A percentile compares a stretch with the other conserved stretches of the same genome.
Conservation (phyloP, 2,329 filamentous ascomycete genomes). For the Aquanectria penicillioides region DNA sequence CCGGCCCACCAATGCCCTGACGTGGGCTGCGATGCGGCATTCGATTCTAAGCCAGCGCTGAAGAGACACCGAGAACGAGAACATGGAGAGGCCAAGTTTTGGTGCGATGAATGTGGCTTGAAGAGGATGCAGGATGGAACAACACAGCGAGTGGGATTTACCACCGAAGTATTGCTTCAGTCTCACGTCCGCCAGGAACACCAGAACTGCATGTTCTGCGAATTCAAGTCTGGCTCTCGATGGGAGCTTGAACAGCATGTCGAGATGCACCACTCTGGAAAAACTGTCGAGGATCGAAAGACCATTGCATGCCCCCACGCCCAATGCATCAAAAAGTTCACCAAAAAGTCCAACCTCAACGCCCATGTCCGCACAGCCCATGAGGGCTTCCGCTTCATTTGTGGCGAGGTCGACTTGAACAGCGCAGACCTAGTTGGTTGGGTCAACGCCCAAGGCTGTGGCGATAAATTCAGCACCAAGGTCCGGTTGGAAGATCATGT, state of each 20-base stretch:
- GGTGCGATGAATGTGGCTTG: slow-evolving; percentile 77
- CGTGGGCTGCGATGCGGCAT: slow-evolving; percentile 70
- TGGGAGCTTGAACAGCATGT: slow-evolving; percentile 79
- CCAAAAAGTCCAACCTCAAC: slow-evolving; percentile 83
- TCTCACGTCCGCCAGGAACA: slow-evolving; percentile 79
- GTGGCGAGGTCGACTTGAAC: slow-evolving; percentile 73
- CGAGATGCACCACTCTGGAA: slow-evolving; percentile 77
- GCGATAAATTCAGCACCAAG: slow-evolving; percentile 80
- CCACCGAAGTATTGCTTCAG: slow-evolving; percentile 76
- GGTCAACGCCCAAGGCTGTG: slow-evolving; percentile 76
- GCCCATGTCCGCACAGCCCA: slow-evolving; percentile 83
- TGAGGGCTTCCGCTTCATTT: slow-evolving; percentile 81
- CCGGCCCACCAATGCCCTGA: slow-evolving; percentile 78
- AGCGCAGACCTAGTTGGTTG: slow-evolving; percentile 69
- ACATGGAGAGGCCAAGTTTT: slow-evolving; percentile 77
- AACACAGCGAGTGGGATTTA: slow-evolving; percentile 67
- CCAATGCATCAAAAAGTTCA: slow-evolving; percentile 81
- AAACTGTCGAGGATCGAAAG: slow-evolving; percentile 70
- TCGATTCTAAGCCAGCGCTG: slow-evolving; percentile 77
- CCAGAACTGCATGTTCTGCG: slow-evolving; percentile 80
- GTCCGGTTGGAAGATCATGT: slow-evolving; percentile 85
- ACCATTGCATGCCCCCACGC: slow-evolving; percentile 72
- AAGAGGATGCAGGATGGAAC: slow-evolving; percentile 51
- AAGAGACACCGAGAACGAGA: slow-evolving; percentile 75
- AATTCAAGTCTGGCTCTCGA: slow-evolving; percentile 72